These are phyloP conservation scores for Alisma plantagoaquatica DNA, from an alignment of 106 monocot species.

Conservation along the genomic window DNA sequence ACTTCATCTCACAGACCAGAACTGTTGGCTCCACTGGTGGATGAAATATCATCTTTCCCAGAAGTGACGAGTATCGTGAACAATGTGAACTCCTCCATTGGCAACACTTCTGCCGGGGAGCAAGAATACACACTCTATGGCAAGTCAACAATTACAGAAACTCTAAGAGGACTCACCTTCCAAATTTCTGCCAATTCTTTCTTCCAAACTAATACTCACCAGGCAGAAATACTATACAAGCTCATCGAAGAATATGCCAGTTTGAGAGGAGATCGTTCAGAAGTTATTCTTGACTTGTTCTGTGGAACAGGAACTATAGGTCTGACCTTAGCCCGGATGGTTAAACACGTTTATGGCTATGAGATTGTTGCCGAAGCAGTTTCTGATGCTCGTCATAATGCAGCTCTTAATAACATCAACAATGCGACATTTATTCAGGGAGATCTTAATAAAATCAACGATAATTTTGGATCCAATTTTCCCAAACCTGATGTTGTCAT, in stretches of 20 bases:
- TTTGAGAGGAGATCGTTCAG: constrained; percentile 82
- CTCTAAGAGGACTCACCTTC: constrained; percentile 78
- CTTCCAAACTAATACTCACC: constrained; percentile 92
- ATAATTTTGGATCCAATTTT: constrained; percentile 77
- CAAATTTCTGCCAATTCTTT: constrained; percentile 97
- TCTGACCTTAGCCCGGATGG: constrained; percentile 86
- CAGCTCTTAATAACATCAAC: constrained; percentile 63
- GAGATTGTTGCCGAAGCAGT: constrained; percentile 86
- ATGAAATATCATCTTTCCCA: constrained; percentile 55
- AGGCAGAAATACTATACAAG: constrained; percentile 93
- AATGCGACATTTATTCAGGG: constrained; percentile 97
- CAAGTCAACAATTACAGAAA: constrained; percentile 77
- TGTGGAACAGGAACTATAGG: constrained; percentile 99
- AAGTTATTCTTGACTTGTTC: constrained; percentile 86
- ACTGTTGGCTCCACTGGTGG: constrained; percentile 57
- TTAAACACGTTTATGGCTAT: constrained; percentile 83
- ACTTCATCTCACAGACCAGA: constrained; percentile 69
- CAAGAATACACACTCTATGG: constrained; percentile 79
- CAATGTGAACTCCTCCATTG: constrained; percentile 91
- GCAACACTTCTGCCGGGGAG: constrained; percentile 88
- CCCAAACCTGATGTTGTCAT: constrained; percentile 91
- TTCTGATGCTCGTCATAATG: constrained; percentile 79
- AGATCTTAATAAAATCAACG: constrained; percentile 90
- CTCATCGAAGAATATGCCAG: constrained; percentile 76
- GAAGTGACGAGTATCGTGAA: constrained; percentile 96